A percentile compares a stretch with the other conserved stretches of the same genome.
phyloP scores from a whole-genome alignment of 2,329 filamentous ascomycete genomes.

The Byssochlamys sp. region DNA sequence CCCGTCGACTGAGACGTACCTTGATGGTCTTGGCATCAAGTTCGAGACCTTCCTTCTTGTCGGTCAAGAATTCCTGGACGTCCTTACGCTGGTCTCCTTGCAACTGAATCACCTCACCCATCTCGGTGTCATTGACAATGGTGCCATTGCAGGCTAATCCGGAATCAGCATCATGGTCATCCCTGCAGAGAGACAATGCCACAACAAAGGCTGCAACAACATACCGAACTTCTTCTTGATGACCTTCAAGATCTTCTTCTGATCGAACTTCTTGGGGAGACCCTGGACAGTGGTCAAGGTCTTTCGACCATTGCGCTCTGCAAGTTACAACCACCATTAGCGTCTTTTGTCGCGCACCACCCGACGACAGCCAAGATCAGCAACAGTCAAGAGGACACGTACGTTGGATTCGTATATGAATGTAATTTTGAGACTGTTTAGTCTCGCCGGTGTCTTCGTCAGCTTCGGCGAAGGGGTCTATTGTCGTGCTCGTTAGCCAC shows the following conservation, averaged over 20 bases:
- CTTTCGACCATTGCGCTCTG: conserved; percentile 99
- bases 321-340: conserved; percentile 17
- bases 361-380: conserved; percentile 2
- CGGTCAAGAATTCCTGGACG: conserved; percentile 91
- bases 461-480: conserved; percentile 99
- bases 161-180: conserved; percentile 12
- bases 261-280: conserved; percentile 96
- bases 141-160: conserved; percentile 93
- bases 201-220: conserved; percentile 17
- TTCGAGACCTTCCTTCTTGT: conserved; percentile 89
- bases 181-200: background rate
- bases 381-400: conserved; percentile 35
- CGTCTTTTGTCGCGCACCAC: conserved; percentile 2
- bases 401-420: conserved; percentile 99
- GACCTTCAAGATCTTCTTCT: conserved; percentile 99
- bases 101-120: conserved; percentile 99
- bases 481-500: conserved; percentile 23
- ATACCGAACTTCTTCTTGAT: conserved; percentile 99
- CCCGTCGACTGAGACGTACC: conserved; percentile 39
- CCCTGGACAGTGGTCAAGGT: conserved; percentile 99
- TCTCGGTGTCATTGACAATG: conserved; percentile 88
- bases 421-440: conserved; percentile 93
- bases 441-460: conserved; percentile 97
- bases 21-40: conserved; percentile 96
- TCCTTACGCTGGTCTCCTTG: conserved; percentile 99